Evolutionary conservation across 2,329 filamentous ascomycete genomes (phyloP), one percentile per base, ranked within the genome.

Genomic region (Trichophyton schoenleinii): DNA sequence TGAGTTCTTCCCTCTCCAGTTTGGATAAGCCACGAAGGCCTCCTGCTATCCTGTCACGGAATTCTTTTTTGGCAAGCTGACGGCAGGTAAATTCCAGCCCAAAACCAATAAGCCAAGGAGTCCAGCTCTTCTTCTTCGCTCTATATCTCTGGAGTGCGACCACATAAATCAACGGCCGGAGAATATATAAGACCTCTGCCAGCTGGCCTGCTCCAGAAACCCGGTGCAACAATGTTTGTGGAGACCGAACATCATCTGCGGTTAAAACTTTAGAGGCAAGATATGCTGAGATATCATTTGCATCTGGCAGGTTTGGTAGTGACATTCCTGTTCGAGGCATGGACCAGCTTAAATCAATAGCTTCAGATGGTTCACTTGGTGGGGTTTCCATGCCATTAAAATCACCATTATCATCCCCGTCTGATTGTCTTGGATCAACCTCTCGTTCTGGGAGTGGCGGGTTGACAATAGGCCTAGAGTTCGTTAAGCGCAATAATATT

Each of bases 301-400:
- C 83, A 61, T 87, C 86, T 0, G 94, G 94, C 15, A 99, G 79
- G 55, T 85, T 87, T 0, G 94, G 92, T 55, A 99, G 81, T 28
- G 85, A 88, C 67, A 95, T 81, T 41, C 91, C 90, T 0, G 94
- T 99, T 63, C 94, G 82, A n/a, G 92, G 92, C 92, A 99, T 97
- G 13, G 82, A 83, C 88, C 92, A 97, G 66, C 85, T 85, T 65
- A 74, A 61, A 41, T 74, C 74, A 0, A 73, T 72, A 18, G 72
- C 57, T n/a, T 61, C 64, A 58, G 70, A 74, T 34, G 77, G 75
- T 3, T 78, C 76, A 48, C 67, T 70, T 31, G 68, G 66, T 11
- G 71, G 69, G 2, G 73, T 75, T 46, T 80, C 75, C 71, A 81
- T 77, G 4, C 76, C 79, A 64, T 79, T 75, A 68, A 71, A 77